Evolutionary conservation across 257 asterid species (phyloP), one percentile per base, ranked within the genome.

Genomic region (Solanum medicagineum): DNA sequence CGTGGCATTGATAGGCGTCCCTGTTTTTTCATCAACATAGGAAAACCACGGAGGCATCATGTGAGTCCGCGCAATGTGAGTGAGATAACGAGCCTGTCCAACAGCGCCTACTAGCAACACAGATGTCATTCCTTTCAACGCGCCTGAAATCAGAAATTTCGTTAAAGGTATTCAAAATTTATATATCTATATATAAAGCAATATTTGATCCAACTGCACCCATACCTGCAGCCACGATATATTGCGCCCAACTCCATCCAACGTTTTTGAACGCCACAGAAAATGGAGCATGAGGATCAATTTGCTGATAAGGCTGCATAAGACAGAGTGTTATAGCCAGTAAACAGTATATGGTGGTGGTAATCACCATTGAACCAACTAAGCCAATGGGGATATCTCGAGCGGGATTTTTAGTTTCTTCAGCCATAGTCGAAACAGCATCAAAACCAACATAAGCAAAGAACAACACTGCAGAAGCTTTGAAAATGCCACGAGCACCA

Each of bases 41-140:
- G 93, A 94, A n/a, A 93, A 91, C 97, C 96, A 92, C 0, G 97
- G 96, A 19, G 96, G 97, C 91, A 93, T 87, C 96, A 91, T 91
- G 32, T 92, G 96, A 1, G 96, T 89, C 9, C 97, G 93, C 2
- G 95, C 92, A 17, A 93, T 92, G 85, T 92, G 96, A 5, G 94
- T 91, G n/a, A 93, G 86, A 69, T 93, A 92, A 19, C 97, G 96
- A 1, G 97, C 96, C 84, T 92, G 96, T 8, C 96, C 97, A 15
- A 93, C 95, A 0, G 94, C 92, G 0, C 93, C 70, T 10, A 93
- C 97, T 1, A 93, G 89, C 79, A 93, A 87, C 17, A 90, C 94
- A 0, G 97, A 90, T 3, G 94, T 91, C 94, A 93, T 92, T 15
- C 97, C 97, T 77, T 92, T 92, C 66, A 92, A 70, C 0, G 97